Conservation (phyloP, 2,329 filamentous ascomycete species). For the Monilinia polystroma region DNA sequence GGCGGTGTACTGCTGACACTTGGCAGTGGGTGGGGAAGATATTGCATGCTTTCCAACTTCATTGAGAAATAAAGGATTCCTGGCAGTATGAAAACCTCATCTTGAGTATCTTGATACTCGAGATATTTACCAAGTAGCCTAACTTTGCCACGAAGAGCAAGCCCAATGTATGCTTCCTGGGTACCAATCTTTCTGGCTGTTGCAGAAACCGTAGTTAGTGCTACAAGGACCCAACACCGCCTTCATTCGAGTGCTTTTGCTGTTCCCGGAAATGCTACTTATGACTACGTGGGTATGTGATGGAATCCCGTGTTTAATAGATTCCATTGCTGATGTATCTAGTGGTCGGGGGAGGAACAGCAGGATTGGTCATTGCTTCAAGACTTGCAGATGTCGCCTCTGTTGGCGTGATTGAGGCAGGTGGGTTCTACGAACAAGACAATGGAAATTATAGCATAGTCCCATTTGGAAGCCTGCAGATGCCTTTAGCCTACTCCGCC, state of each 20-base stretch:
- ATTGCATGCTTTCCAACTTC: neutral
- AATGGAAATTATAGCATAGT: conserved; percentile 19
- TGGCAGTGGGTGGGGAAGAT: neutral
- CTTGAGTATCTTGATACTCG: neutral
- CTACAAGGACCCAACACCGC: neutral
- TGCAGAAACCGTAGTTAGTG: neutral
- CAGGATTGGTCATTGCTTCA: conserved; percentile 25
- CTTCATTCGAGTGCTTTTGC: conserved; percentile 28
- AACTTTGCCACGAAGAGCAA: too few relatives aligned
- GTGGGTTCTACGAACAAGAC: conserved; percentile 24
- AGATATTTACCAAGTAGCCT: too few relatives aligned
- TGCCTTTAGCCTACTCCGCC: conserved; percentile 19
- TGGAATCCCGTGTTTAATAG: too few relatives aligned
- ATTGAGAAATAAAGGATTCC: neutral
- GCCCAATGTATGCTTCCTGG: neutral
- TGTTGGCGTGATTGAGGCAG: conserved; percentile 30
- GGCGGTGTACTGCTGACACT: conserved; percentile 3
- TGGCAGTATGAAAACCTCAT: neutral
- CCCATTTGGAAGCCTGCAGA: neutral
- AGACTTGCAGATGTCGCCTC: conserved; percentile 24
- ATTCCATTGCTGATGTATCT: neutral
- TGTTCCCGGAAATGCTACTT: conserved; percentile 33
- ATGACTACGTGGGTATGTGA: conserved; percentile 43
- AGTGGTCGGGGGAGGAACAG: conserved; percentile 28
- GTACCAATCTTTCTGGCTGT: neutral